Base-by-base conservation (phyloP, 257 asterid genomes). In the Solanum bulbocastanum region DNA sequence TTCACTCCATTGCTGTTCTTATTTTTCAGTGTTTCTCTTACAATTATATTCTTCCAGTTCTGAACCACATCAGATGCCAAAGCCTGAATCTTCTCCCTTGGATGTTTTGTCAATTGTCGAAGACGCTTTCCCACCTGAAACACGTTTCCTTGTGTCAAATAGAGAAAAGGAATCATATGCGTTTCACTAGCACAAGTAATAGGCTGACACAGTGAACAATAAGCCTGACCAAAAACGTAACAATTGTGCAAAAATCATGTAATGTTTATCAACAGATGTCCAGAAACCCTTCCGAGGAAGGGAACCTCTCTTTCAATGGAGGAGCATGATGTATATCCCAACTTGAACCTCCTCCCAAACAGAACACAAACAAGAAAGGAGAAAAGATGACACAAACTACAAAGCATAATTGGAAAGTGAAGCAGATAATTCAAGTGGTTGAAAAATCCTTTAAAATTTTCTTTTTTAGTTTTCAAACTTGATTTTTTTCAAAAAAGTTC, bases 101-200 rank as follows among this genome's bases (percentile, higher is more conserved):
- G 94, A 89, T 97, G 99, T 92, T 97, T 97, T 32, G 99, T 94
- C 89, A 97, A 93, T 75, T 94, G 97, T 87, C 99, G 94, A 74
- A 97, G 93, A 83, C 93, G 93, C 89, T 97, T 97, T 23, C 99
- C 99, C 40, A 97, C 94, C 99, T 97, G 95, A 58, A 89, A 89
- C 52, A 69, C 12, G 62, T 52, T 39, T 30, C 60, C 68, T 5
- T 81, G 35, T 4, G n/a, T 2, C 83, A 46, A 73, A 30, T 49
- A 86, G 10, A 32, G 83, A 35, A 42, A 20, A 86, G 42, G 15
- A 2, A 81, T 81, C 5, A 46, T 81, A 27, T 49, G 66, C 27
- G 15, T 46, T 40, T 81, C 66, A 81, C 27, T 81, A 27, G 40
- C 85, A 81, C 83, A 75, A 78, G 62, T 79, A 37, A 78, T 44